Evolutionary conservation across 345 rosid genomes (phyloP), one percentile per base, ranked within the genome.

Genomic region (Ceriops zippeliana): DNA sequence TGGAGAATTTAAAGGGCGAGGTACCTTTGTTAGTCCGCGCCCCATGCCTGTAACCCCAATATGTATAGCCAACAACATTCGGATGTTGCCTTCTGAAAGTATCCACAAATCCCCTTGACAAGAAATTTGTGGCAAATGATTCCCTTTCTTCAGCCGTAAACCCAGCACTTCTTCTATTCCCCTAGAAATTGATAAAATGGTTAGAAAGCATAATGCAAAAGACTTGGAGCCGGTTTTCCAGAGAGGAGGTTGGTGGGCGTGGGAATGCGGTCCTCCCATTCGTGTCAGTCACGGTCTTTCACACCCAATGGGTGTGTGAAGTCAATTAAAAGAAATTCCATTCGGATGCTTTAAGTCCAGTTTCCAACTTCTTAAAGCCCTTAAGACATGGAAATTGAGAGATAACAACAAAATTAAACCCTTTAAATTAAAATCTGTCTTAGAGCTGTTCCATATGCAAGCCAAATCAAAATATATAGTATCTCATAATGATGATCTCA

Each of bases 161-260:
- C 63, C 95, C 98, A 70, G 97, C 98, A 75, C 95, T 93, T 78
- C 96, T 86, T 81, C 74, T 91, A 76, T 89, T 93, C 75, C 98
- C 98, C 98, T 93, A 68, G 19, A 58, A 56, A 59, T 63, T 65
- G 21, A 52, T 27, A 54, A 17, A 51, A 42, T n/a, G 32, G 64
- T 42, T 51, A 62, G 30, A 32, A 62, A 58, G 26, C 19, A 15
- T 1, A 42, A 37, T 16, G 7, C n/a, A 19, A 0, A 52, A 38
- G n/a, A 20, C 37, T 9, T 15, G 16, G 49, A 26, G 28, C 28
- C 28, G 24, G 59, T 54, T 54, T 54, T 22, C 59, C 28, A 27
- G 27, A 54, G 10, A 4, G 59, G 28, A 21, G 7, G 1, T 53
- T 0, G 21, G 58, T 53, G 27, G 5, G 17, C 11, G 47, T 11